These are phyloP conservation scores for Gossypium turneri DNA, from an alignment of 345 rosid genomes.

Conservation along the genomic window DNA sequence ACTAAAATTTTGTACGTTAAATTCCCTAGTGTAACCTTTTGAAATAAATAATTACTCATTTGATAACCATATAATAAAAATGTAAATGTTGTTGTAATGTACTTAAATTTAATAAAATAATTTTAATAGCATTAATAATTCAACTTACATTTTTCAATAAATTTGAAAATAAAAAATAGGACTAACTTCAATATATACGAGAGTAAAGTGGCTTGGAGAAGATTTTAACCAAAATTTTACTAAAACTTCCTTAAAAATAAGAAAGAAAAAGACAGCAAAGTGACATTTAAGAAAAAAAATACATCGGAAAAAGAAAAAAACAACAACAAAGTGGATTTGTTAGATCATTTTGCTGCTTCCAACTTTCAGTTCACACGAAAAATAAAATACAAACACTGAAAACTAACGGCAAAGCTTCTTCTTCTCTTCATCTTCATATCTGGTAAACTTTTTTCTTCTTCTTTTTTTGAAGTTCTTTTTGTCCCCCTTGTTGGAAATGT, in stretches of 20 bases:
- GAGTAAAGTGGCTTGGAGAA: too few relatives aligned
- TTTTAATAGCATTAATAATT: too few relatives aligned
- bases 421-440: slow-evolving; percentile 10
- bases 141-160: too few relatives aligned
- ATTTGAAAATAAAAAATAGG: too few relatives aligned
- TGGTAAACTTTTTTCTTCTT: not conserved
- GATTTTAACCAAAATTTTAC: too few relatives aligned
- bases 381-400: not conserved
- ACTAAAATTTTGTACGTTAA: too few relatives aligned
- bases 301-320: not conserved
- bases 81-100: rapidly evolving
- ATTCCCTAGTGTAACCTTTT: too few relatives aligned
- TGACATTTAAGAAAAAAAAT: not conserved
- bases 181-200: too few relatives aligned
- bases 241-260: not conserved
- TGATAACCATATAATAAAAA: too few relatives aligned
- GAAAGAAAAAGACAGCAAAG: too few relatives aligned
- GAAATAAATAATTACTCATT: too few relatives aligned
- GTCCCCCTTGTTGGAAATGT: not conserved
- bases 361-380: not conserved
- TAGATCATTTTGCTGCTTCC: not conserved
- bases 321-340: not conserved
- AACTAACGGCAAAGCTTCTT: not conserved
- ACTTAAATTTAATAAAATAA: too few relatives aligned
- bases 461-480: not conserved